Base-by-base conservation (phyloP, 306 rosid species). In the Lathyrus oleraceus region DNA sequence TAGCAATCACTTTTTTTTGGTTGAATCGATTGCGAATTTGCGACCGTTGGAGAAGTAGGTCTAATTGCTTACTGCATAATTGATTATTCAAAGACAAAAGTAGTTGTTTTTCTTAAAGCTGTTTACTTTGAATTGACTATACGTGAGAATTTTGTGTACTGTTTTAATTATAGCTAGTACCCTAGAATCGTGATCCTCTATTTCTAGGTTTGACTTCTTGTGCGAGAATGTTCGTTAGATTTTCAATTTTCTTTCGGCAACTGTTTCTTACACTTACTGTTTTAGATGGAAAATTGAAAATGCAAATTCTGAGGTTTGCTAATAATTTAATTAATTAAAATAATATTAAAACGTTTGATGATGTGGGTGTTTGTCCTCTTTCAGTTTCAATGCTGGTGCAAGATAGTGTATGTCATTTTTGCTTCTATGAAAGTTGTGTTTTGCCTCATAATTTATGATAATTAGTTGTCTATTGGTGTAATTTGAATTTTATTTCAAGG, bases 221-320 rank as follows among this genome's bases (percentile, higher is more conserved):
- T 45, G 45, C 23, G 36, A 65, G 51, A 76, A 58, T 51, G 61
- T 76, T 69, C 39, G 1, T 16, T 61, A 4, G 4, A 0, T 65
- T 74, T 69, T 53, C 1, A 4, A 2, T 16, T 66, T 2, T 53
- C 57, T 54, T 69, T 61, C 76, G 35, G 67, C 58, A 21, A 66
- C 19, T 79, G 71, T 74, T 79, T 42, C n/a, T 79, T 79, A 62
- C 76, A 52, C 79, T 11, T 32, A 43, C 48, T 32, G 28, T 73
- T 52, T 79, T 9, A 51, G 70, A 28, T 44, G 39, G 25, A 59
- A 48, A 45, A 28, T 1, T 27, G 28, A 30, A 40, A 15, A 10
- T 53, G 49, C 40, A 8, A 57, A 54, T 45, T 70, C 57, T 9
- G 54, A 54, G 49, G n/a, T 67, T 48, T 30, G 35, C 6, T 30